These are phyloP conservation scores for Boletellus deceptivus DNA, from an alignment of 1,284 basidiomycete species.

Conservation along the genomic window DNA sequence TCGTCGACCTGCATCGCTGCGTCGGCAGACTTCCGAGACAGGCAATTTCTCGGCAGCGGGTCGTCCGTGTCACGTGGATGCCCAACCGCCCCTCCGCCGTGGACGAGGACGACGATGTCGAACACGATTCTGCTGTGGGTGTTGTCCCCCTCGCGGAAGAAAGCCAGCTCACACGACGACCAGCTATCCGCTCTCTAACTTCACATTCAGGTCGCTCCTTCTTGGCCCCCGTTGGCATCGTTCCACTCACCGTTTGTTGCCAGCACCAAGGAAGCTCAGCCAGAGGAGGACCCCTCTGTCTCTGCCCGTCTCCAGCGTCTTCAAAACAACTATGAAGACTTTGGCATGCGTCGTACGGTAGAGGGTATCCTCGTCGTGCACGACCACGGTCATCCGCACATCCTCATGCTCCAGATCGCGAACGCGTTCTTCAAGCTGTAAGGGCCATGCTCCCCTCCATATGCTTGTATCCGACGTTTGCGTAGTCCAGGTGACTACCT, in stretches of 20 bases:
- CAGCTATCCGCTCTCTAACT: constrained; percentile 84
- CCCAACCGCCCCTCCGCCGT: constrained; percentile 13
- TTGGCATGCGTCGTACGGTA: constrained; percentile 90
- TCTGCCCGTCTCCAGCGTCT: constrained; percentile 84
- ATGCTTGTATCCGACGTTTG: not conserved
- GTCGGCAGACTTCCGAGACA: constrained; percentile 2
- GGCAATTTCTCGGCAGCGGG: constrained; percentile 6
- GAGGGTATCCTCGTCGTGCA: constrained; percentile 97
- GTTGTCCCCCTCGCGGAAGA: not conserved
- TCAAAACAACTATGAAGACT: constrained; percentile 96
- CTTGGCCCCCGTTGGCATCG: not conserved
- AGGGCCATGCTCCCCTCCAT: constrained; percentile 27
- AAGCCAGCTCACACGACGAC: constrained; percentile 1
- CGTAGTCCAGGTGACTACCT: constrained; percentile 96
- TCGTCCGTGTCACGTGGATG: constrained; percentile 19
- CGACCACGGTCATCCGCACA: constrained; percentile 91
- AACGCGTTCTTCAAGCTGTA: constrained; percentile 99
- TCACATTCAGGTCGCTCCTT: constrained; percentile 69
- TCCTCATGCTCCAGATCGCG: constrained; percentile 97
- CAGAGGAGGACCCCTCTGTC: constrained; percentile 95
- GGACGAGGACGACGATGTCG: constrained; percentile 49
- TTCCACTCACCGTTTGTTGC: constrained; percentile 6
- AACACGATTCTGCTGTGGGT: constrained; percentile 75
- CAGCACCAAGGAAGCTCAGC: constrained; percentile 93
- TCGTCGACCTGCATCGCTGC: not conserved